Evolutionary conservation across 2,329 filamentous ascomycete species (phyloP).

Genomic region (Tolypocladium album): DNA sequence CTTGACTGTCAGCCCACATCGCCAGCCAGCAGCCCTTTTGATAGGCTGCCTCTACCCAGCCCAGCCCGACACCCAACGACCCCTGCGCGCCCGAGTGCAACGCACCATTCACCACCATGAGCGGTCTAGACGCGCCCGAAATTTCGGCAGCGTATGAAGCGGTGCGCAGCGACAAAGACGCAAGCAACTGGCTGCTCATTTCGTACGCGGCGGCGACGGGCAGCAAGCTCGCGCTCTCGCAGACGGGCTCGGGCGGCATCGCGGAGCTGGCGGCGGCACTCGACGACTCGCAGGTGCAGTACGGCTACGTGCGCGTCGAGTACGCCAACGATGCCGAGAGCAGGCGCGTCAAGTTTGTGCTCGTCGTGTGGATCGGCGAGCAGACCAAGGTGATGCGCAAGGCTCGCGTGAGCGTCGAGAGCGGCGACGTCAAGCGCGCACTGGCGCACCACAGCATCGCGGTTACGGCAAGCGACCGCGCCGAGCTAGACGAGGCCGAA

Average conservation of each 20-base stretch:
- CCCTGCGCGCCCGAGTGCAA: not conserved
- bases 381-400: constrained; percentile 58
- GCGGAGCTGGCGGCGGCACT: constrained; percentile 44
- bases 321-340: constrained; percentile 63
- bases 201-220: constrained; percentile 46
- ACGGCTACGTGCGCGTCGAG: constrained; percentile 55
- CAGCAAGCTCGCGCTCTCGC: constrained; percentile 43
- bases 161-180: constrained; percentile 55
- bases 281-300: constrained; percentile 51
- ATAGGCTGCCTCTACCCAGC: not conserved
- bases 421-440: constrained; percentile 51
- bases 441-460: constrained; percentile 55
- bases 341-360: constrained; percentile 56
- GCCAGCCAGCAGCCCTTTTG: not conserved
- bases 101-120: constrained; percentile 28
- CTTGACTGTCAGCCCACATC: not conserved
- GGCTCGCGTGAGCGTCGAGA: constrained; percentile 57
- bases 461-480: constrained; percentile 48
- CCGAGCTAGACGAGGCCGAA: constrained; percentile 50
- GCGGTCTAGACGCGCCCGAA: constrained; percentile 45
- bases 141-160: constrained; percentile 55
- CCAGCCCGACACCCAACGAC: not conserved
- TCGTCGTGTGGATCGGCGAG: constrained; percentile 59
- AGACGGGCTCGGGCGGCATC: constrained; percentile 51
- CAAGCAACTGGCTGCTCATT: constrained; percentile 57